These are phyloP conservation scores for Gamsiella multidivaricata DNA, from an alignment of 192 early-diverging fungal genomes.

Conservation along the genomic window DNA sequence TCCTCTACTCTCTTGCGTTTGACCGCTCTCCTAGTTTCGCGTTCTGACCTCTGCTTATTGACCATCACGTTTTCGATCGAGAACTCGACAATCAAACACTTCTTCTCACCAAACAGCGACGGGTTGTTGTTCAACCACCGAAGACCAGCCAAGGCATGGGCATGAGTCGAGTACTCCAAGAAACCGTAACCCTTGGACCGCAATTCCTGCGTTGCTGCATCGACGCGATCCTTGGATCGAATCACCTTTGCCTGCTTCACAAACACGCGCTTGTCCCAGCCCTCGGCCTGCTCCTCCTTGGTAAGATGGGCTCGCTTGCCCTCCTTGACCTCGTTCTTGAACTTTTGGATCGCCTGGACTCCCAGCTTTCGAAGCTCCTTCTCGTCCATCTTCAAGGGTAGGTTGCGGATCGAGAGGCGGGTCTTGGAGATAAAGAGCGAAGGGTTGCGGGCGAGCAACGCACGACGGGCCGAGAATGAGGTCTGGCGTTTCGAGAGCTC, in stretches of 20 bases:
- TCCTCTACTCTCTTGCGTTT: constrained; percentile 38
- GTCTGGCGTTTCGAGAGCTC: constrained; percentile 88
- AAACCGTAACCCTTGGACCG: constrained; percentile 93
- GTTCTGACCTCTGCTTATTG: constrained; percentile 70
- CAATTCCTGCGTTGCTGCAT: constrained; percentile 71
- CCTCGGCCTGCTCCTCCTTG: constrained; percentile 69
- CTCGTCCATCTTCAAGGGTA: constrained; percentile 82
- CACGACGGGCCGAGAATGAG: constrained; percentile 84
- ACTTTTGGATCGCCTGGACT: constrained; percentile 74
- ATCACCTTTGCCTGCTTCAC: constrained; percentile 87
- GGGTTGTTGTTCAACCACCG: constrained; percentile 91
- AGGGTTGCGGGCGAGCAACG: constrained; percentile 84
- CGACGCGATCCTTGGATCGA: constrained; percentile 80
- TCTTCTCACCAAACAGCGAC: constrained; percentile 70
- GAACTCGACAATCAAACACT: constrained; percentile 90
- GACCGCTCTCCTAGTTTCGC: constrained; percentile 26
- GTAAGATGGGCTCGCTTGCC: constrained; percentile 63
- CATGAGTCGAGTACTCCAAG: constrained; percentile 88
- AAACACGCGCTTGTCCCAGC: constrained; percentile 70
- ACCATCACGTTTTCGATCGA: constrained; percentile 89
- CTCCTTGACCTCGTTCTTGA: constrained; percentile 78
- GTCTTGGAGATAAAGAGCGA: constrained; percentile 90
- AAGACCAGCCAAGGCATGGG: constrained; percentile 92
- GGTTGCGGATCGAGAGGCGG: constrained; percentile 88
- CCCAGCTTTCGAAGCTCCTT: constrained; percentile 69